A percentile compares a stretch with the other conserved stretches of the same genome.
phyloP scores from a whole-genome alignment of 208 protist species.

The Leishmania lainsoni region DNA sequence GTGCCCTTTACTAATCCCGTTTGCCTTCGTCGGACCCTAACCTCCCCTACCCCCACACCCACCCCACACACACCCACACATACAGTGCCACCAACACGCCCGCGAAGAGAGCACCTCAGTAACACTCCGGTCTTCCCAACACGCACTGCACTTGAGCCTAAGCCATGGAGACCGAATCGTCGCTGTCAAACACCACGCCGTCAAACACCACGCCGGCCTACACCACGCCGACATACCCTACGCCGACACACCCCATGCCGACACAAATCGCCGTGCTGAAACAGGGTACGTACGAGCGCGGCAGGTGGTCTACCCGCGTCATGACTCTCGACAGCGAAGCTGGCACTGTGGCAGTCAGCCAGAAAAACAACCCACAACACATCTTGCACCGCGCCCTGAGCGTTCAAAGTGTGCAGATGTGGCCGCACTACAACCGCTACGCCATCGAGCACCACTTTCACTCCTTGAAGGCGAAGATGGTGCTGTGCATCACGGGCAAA shows the following conservation, averaged over 20 bases:
- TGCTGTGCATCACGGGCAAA: neutral
- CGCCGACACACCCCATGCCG: too few species aligned
- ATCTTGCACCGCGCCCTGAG: conserved; percentile 10
- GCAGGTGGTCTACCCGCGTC: conserved; percentile 17
- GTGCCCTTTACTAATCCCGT: neutral
- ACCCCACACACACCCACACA: too few species aligned
- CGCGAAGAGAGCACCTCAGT: neutral
- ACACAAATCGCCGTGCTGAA: conserved; percentile 10
- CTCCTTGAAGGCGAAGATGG: conserved; percentile 16
- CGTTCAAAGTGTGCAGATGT: conserved; percentile 5
- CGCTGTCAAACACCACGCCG: too few species aligned
- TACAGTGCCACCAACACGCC: too few species aligned
- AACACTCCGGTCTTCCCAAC: neutral
- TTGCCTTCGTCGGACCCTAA: neutral
- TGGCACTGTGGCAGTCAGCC: conserved; percentile 15
- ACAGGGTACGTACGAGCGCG: conserved; percentile 9
- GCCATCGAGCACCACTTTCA: neutral
- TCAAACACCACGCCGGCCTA: neutral
- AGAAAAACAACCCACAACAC: conserved; percentile 1
- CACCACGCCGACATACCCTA: neutral
- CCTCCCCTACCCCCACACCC: neutral
- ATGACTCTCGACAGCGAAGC: conserved; percentile 16
- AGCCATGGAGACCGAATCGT: neutral
- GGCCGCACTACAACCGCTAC: conserved; percentile 1
- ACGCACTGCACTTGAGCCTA: neutral